Percentiles rank a stretch among this genome's conserved stretches.
These are phyloP conservation scores for Yarrowia yakushimensis DNA, from an alignment of 805 yeast species.

Conservation along the genomic window DNA sequence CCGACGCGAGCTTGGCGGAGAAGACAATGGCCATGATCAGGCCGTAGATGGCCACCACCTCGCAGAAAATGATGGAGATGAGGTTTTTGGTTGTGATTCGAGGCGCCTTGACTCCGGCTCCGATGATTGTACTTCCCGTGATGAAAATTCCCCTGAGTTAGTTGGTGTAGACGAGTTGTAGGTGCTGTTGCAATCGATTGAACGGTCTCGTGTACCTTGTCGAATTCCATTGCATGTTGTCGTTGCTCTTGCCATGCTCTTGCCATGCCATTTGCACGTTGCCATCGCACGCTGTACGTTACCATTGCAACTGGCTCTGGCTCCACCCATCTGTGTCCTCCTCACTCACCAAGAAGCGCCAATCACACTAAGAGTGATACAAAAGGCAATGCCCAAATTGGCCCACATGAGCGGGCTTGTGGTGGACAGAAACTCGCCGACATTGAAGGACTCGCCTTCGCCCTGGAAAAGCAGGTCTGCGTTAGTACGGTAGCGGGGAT, in stretches of 20 bases:
- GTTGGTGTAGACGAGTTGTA: neutral
- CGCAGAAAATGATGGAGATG: conserved; percentile 96
- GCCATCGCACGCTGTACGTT: too few relatives aligned
- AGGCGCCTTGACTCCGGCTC: conserved; percentile 98
- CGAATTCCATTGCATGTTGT: too few relatives aligned
- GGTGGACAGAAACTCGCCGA: conserved; percentile 79
- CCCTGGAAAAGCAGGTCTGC: conserved; percentile 65
- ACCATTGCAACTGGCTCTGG: too few relatives aligned
- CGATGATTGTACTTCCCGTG: conserved; percentile 89
- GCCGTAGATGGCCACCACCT: conserved; percentile 98
- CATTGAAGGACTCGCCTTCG: conserved; percentile 85
- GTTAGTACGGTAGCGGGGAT: neutral
- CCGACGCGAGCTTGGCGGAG: conserved; percentile 73
- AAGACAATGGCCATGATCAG: conserved; percentile 96
- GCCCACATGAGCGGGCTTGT: conserved; percentile 99
- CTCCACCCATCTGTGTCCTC: too few relatives aligned
- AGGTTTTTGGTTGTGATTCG: conserved; percentile 95
- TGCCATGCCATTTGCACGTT: too few relatives aligned
- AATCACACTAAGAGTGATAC: conserved; percentile 90
- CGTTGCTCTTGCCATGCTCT: too few relatives aligned
- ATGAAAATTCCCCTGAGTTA: conserved; percentile 71
- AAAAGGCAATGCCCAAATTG: conserved; percentile 76
- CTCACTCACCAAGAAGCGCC: conserved; percentile 87
- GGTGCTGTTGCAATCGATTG: too few relatives aligned
- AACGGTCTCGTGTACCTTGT: too few relatives aligned